phyloP scores from a whole-genome alignment of 164 flowering plant species.

The Magnolia kwangsiensis region DNA sequence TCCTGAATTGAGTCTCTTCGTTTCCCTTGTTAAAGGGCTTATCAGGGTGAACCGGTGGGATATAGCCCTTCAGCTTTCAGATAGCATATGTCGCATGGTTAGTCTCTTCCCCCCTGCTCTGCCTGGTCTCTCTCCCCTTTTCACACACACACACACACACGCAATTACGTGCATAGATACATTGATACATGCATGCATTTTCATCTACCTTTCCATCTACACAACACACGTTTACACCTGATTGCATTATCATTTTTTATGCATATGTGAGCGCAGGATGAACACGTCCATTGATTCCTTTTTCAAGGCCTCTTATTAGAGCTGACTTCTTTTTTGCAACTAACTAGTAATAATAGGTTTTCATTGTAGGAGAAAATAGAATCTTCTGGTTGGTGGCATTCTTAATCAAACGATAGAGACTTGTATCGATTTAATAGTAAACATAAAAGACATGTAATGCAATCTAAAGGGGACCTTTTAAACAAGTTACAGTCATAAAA shows the following conservation, averaged over 20 bases:
- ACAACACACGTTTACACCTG: slow-evolving; percentile 9
- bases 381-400: too few relatives aligned
- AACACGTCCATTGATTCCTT: too few relatives aligned
- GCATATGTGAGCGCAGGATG: neutral
- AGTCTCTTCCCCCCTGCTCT: slow-evolving; percentile 1
- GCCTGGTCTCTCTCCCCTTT: neutral
- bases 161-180: neutral
- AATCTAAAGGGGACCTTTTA: too few relatives aligned
- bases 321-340: too few relatives aligned
- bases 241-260: neutral
- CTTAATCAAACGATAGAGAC: too few relatives aligned
- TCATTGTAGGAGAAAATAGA: too few relatives aligned
- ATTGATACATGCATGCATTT: too few relatives aligned
- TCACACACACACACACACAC: neutral
- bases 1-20: slow-evolving; percentile 47
- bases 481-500: too few relatives aligned
- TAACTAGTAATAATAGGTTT: too few relatives aligned
- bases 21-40: slow-evolving; percentile 66
- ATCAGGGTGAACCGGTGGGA: slow-evolving; percentile 53
- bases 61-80: slow-evolving; percentile 65
- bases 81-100: slow-evolving; percentile 60
- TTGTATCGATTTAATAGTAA: neutral
- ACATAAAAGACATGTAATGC: neutral
- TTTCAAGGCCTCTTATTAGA: too few relatives aligned
- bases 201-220: neutral